These are phyloP conservation scores for Stachybotrys chartarum DNA, from an alignment of 2,329 filamentous ascomycete species.

Conservation along the genomic window DNA sequence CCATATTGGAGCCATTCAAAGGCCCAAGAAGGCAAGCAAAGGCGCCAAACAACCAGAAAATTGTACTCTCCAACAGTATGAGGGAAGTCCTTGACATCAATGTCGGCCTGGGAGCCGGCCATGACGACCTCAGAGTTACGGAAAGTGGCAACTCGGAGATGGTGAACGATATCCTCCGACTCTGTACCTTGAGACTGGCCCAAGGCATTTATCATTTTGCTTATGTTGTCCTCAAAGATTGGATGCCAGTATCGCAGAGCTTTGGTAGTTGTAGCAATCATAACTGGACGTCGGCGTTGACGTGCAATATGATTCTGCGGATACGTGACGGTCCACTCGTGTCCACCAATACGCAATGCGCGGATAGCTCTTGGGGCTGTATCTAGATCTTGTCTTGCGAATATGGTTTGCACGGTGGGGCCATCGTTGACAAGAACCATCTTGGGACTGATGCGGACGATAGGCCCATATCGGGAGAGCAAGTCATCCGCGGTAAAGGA, in stretches of 20 bases:
- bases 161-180: constrained; percentile 10
- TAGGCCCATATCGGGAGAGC: constrained; percentile 2
- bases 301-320: constrained; percentile 7
- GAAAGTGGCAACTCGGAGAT: constrained; percentile 9
- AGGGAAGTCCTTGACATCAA: constrained; percentile 7
- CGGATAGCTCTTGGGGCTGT: constrained; percentile 9
- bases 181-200: constrained; percentile 4
- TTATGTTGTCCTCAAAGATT: constrained; percentile 7
- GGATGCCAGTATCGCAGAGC: constrained; percentile 8
- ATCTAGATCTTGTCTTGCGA: constrained; percentile 8
- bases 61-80: constrained; percentile 11
- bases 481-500: constrained; percentile 8
- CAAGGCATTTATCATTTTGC: constrained; percentile 5
- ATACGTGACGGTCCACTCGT: constrained; percentile 12
- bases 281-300: constrained; percentile 9
- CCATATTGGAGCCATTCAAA: constrained; percentile 9
- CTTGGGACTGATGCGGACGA: constrained; percentile 1
- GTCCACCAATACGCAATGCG: constrained; percentile 11
- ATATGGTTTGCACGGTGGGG: constrained; percentile 5
- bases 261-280: constrained; percentile 11
- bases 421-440: constrained; percentile 3
- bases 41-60: constrained; percentile 11
- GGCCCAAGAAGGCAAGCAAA: constrained; percentile 9
- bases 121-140: constrained; percentile 9
- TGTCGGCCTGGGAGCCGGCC: constrained; percentile 5